Conservation (phyloP, 805 yeast genomes). For the Wickerhamomyces queroliae region DNA sequence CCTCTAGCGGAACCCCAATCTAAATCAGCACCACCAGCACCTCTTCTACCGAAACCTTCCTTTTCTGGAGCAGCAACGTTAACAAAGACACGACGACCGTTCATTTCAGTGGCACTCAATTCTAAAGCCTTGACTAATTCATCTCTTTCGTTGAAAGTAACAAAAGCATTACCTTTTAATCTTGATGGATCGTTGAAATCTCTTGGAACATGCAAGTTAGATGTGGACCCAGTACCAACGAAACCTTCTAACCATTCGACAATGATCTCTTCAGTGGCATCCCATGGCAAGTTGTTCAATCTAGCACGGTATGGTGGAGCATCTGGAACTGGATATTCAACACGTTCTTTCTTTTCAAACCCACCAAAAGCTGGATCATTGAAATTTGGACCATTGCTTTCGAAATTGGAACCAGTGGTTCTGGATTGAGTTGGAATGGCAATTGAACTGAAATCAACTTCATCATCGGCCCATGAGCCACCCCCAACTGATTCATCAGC, state of each 20-base stretch:
- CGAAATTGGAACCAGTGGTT: conserved; percentile 22
- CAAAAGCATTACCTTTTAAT: conserved; percentile 84
- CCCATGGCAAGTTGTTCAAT: conserved; percentile 82
- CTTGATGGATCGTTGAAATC: conserved; percentile 56
- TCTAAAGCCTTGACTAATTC: conserved; percentile 70
- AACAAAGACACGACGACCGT: conserved; percentile 64
- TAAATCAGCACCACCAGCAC: conserved; percentile 31
- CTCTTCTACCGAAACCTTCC: conserved; percentile 35
- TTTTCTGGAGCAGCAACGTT: conserved; percentile 75
- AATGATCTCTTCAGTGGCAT: conserved; percentile 59
- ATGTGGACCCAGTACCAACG: conserved; percentile 47
- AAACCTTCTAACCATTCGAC: conserved; percentile 52
- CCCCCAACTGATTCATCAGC: conserved; percentile 69
- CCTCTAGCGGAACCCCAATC: conserved; percentile 51
- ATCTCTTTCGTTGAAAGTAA: conserved; percentile 73
- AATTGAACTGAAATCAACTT: conserved; percentile 63
- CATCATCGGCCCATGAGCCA: conserved; percentile 84
- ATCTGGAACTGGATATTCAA: conserved; percentile 83
- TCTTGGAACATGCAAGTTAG: conserved; percentile 66
- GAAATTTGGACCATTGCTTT: conserved; percentile 26
- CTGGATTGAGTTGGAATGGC: conserved; percentile 39
- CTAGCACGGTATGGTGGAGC: conserved; percentile 90
- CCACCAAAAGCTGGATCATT: conserved; percentile 34
- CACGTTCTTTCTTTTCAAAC: conserved; percentile 41
- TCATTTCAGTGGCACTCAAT: conserved; percentile 62